Percentiles rank a stretch among this genome's conserved stretches.
Evolutionary conservation across 176 grass and related monocot species (phyloP).

Genomic region (Rhynchospora tenuis): DNA sequence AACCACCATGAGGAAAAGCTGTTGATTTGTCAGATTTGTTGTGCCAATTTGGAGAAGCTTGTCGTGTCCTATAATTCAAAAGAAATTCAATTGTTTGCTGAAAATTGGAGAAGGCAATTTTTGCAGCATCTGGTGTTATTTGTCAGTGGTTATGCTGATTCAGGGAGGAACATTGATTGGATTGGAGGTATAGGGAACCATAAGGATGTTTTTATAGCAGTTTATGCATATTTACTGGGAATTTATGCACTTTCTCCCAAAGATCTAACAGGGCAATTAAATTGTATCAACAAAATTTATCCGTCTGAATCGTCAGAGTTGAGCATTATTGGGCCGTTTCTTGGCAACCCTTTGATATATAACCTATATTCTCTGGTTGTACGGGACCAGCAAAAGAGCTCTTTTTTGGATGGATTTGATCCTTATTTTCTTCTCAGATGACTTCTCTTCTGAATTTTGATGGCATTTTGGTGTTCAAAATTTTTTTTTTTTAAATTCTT

Average conservation of each 20-base stretch:
- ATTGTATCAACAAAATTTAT: slow-evolving; percentile 27
- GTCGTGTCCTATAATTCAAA: slow-evolving; percentile 34
- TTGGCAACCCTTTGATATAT: slow-evolving; percentile 83
- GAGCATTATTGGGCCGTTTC: slow-evolving; percentile 50
- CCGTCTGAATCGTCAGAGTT: slow-evolving; percentile 45
- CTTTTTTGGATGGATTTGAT: slow-evolving; percentile 49
- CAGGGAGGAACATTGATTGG: slow-evolving; percentile 57
- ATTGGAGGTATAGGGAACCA: slow-evolving; percentile 92
- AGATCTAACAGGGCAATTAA: slow-evolving; percentile 13
- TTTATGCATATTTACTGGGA: slow-evolving; percentile 74
- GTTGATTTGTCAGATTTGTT: slow-evolving; percentile 89
- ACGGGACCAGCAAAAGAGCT: slow-evolving; percentile 10
- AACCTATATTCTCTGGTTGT: slow-evolving; percentile 58
- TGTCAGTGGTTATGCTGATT: slow-evolving; percentile 51
- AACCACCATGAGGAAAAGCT: slow-evolving; percentile 96
- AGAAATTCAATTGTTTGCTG: slow-evolving; percentile 36
- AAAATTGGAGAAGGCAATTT: slow-evolving; percentile 55
- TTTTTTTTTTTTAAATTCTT: slow-evolving; percentile 3
- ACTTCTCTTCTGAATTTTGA: slow-evolving; percentile 16
- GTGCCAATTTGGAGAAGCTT: slow-evolving; percentile 68
- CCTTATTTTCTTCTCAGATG: slow-evolving; percentile 90
- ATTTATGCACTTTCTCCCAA: slow-evolving; percentile 46
- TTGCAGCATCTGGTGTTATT: slow-evolving; percentile 51
- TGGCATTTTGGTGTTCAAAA: slow-evolving; percentile 8
- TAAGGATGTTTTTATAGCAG: slow-evolving; percentile 73